Conservation (phyloP, 2,329 filamentous ascomycete genomes). For the Aspergillus calidoustus region DNA sequence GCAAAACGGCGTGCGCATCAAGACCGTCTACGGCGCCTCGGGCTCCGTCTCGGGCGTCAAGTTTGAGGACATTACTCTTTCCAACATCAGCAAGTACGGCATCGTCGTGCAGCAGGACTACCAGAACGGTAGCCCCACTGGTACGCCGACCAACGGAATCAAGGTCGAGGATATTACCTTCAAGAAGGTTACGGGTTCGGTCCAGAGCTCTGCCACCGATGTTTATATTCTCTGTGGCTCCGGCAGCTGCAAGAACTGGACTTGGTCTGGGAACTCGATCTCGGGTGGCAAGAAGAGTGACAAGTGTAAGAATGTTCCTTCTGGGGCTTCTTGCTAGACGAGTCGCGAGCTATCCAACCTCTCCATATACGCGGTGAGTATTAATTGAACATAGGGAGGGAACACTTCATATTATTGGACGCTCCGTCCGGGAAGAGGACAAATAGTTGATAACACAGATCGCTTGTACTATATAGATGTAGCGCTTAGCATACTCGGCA, state of each 20-base stretch:
- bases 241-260: conserved; percentile 53
- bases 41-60: conserved; percentile 58
- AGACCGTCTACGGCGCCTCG: conserved; percentile 58
- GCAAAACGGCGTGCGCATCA: conserved; percentile 41
- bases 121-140: conserved; percentile 51
- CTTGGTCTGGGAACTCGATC: conserved; percentile 54
- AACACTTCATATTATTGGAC: too few species aligned
- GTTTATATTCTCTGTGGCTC: conserved; percentile 60
- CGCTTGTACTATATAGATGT: too few species aligned
- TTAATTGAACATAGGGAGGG: too few species aligned
- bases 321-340: conserved; percentile 36
- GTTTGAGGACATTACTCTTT: conserved; percentile 53
- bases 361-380: too few species aligned
- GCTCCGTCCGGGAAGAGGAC: too few species aligned
- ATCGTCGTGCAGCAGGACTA: conserved; percentile 66
- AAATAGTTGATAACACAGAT: too few species aligned
- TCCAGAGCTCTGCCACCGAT: conserved; percentile 39
- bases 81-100: conserved; percentile 41
- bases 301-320: conserved; percentile 48
- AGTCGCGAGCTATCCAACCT: too few species aligned
- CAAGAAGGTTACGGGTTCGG: conserved; percentile 40
- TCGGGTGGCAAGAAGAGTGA: conserved; percentile 56
- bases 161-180: conserved; percentile 45
- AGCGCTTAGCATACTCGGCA: too few species aligned
- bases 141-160: conserved; percentile 43